Evolutionary conservation across 2,329 filamentous ascomycete genomes (phyloP).

Genomic region (Furcasterigmium furcatum): DNA sequence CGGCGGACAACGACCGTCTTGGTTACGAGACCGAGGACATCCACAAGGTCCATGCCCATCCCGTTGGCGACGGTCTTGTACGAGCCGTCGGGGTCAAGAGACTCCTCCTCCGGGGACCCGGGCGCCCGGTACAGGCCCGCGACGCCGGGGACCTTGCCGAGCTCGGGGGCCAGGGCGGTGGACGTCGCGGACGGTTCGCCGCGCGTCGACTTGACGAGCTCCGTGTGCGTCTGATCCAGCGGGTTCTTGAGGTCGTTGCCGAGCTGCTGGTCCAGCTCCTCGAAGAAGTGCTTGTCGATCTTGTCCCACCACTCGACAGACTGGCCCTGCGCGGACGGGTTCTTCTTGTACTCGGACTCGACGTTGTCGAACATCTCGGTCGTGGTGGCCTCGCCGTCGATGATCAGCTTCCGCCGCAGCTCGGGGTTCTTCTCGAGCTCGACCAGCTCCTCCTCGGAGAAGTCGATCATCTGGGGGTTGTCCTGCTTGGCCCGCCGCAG

Average conservation of each 20-base stretch:
- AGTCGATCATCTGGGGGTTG: constrained; percentile 48
- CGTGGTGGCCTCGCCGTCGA: constrained; percentile 15
- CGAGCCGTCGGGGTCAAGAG: constrained; percentile 45
- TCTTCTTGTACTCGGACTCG: background rate
- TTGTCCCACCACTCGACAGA: constrained; percentile 7
- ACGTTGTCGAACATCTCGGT: constrained; percentile 2
- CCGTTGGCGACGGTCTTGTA: constrained; percentile 51
- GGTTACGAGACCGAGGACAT: constrained; percentile 54
- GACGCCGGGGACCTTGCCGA: constrained; percentile 53
- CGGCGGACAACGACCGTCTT: constrained; percentile 72
- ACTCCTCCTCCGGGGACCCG: constrained; percentile 46
- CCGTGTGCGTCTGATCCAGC: constrained; percentile 27
- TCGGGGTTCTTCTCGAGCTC: constrained; percentile 36
- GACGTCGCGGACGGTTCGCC: constrained; percentile 14
- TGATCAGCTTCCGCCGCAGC: constrained; percentile 31
- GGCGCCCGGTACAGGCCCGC: constrained; percentile 45
- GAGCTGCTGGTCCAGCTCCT: constrained; percentile 16
- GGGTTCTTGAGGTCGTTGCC: constrained; percentile 17
- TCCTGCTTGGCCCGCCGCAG: constrained; percentile 38
- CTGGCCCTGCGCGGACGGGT: constrained; percentile 8
- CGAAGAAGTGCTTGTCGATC: constrained; percentile 19
- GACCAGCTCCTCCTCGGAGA: constrained; percentile 45
- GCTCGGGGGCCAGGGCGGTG: constrained; percentile 43
- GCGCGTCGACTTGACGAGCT: constrained; percentile 25
- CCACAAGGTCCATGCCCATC: constrained; percentile 49